These are phyloP conservation scores for Malus fusca DNA, from an alignment of 306 rosid genomes.

Conservation along the genomic window DNA sequence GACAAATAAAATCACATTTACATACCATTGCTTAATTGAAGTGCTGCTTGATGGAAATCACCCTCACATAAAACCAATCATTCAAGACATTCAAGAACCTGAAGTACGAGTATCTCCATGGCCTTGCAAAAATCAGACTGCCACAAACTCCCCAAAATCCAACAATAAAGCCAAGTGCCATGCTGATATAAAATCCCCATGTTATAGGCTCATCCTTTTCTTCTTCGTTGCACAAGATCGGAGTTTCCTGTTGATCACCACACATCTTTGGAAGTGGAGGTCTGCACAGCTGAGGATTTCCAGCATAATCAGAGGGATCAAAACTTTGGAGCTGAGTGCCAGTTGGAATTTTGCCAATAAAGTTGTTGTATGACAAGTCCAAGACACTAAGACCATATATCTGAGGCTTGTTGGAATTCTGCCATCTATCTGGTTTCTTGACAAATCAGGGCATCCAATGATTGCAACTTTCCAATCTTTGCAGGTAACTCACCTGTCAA, in stretches of 20 bases:
- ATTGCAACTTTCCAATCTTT: background rate
- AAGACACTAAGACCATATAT: background rate
- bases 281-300: slow-evolving; percentile 7
- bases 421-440: background rate
- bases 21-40: too few relatives aligned
- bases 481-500: background rate
- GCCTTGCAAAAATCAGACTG: background rate
- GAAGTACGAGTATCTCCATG: slow-evolving; percentile 23
- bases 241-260: background rate
- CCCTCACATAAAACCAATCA: slow-evolving; percentile 1
- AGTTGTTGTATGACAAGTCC: too few relatives aligned
- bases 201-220: background rate
- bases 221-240: background rate
- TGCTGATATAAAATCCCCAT: slow-evolving; percentile 4
- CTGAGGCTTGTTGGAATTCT: background rate
- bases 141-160: slow-evolving; percentile 34
- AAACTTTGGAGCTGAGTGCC: slow-evolving; percentile 5
- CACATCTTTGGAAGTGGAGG: background rate
- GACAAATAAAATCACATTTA: too few relatives aligned
- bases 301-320: background rate
- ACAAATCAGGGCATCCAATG: slow-evolving; percentile 6
- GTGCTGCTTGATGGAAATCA: too few relatives aligned
- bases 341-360: background rate
- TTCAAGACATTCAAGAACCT: slow-evolving; percentile 5
- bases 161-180: background rate